Evolutionary conservation across 1,284 basidiomycete species (phyloP), one percentile per base, ranked within the genome.

Genomic region (Cutaneotrichosporon sp.): DNA sequence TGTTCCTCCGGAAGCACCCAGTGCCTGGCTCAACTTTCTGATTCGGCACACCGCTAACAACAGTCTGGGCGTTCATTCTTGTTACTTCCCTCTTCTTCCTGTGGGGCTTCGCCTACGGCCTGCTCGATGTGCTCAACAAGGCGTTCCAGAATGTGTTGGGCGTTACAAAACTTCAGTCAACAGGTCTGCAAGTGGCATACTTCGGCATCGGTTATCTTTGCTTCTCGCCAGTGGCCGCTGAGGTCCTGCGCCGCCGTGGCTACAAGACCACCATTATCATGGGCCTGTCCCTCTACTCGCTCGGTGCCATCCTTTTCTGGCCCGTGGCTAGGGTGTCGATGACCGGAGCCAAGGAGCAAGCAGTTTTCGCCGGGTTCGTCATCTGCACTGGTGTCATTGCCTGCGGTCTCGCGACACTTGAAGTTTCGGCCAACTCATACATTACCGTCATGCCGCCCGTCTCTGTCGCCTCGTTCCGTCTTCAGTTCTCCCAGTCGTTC

Each of bases 91-190:
- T 88, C 44, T 89, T 89, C 79, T 88, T 89, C 76, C 84, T 86
- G 27, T 88, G 84, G 84, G 74, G 70, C 64, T 68, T 74, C 67
- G 72, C 74, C 14, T 77, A 78, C 63, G 77, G 86, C 79, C 81
- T 90, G 47, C 84, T 91, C 59, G 89, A 91, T 72, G 88, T 90
- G 29, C 79, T 90, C 52, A 88, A 88, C 75, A 82, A 86, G 49
- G 86, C 88, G 67, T 88, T 89, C 72, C 87, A 87, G n/a, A 56
- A 83, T 49, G 84, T 90, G 27, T 81, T 85, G 49, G 76, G 79
- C 19, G 89, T 96, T 68, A 80, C 80, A 39, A 87, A 85, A 63
- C 80, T 86, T 17, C 82, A 90, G 69, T 89, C 86, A 41, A 89
- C 90, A 2, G 81, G 88, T 55, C 79, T 93, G 27, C 90, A 93